phyloP scores from a whole-genome alignment of 2,329 filamentous ascomycete genomes.

The Penicillium sp. region DNA sequence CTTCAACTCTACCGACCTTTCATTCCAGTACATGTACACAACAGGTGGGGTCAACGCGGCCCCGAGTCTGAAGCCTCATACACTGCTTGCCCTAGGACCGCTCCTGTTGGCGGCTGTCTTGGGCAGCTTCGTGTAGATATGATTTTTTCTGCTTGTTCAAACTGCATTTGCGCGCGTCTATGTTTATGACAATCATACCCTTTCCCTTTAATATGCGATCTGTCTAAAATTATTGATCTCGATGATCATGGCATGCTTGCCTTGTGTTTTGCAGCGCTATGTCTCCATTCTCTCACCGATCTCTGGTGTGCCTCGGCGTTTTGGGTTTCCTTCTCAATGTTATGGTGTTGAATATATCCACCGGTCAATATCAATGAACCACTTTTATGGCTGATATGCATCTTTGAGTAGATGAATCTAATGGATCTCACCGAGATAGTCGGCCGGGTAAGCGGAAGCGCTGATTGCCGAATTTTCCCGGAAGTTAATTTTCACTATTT shows the following conservation, averaged over 20 bases:
- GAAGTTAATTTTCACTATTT: not conserved
- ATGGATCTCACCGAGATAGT: not conserved
- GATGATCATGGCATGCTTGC: not conserved
- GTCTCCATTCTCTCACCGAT: not conserved
- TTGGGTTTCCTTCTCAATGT: not conserved
- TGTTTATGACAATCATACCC: slow-evolving; percentile 22
- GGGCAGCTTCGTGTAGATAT: slow-evolving; percentile 18
- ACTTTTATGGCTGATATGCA: not conserved
- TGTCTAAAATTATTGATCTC: slow-evolving; percentile 15
- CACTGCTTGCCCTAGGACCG: slow-evolving; percentile 24
- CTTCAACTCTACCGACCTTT: slow-evolving; percentile 79
- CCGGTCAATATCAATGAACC: not conserved
- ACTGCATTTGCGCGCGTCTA: slow-evolving; percentile 21
- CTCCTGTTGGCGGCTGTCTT: slow-evolving; percentile 25
- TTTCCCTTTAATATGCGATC: slow-evolving; percentile 10
- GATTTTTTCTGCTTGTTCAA: not conserved
- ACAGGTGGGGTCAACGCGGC: slow-evolving; percentile 28
- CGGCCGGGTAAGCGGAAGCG: not conserved
- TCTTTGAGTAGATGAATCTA: not conserved
- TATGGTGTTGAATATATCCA: not conserved
- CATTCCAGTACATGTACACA: slow-evolving; percentile 72
- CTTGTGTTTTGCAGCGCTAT: not conserved
- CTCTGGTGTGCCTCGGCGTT: not conserved
- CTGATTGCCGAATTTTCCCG: not conserved
- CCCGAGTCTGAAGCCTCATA: slow-evolving; percentile 16